Evolutionary conservation across 2,329 filamentous ascomycete genomes (phyloP), one percentile per base, ranked within the genome.

Genomic region (Fusarium miscanthi): DNA sequence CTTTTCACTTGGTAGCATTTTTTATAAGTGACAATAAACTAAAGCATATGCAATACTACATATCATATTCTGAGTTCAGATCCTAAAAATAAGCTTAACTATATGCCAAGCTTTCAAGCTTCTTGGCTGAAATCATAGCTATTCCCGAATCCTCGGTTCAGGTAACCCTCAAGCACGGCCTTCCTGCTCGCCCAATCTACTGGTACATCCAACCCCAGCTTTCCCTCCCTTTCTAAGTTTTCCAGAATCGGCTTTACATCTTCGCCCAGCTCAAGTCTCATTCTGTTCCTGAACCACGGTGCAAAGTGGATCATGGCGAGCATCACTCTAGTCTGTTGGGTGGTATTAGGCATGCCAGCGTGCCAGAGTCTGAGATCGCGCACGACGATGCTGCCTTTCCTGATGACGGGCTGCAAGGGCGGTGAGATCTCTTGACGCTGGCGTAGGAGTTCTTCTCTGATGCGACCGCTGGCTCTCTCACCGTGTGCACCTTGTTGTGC

Each of bases 321-420:
- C 88, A 90, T 90, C 23, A 90, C 84, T 31, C 88, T 80, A 21
- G 86, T 83, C 11, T 84, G 79, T 8, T 83, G 78, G 2, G 85
- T 86, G 45, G 78, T 74, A 72, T 91, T 91, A 3, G 88, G 88
- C 86, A 90, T 89, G 1, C 89, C 89, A 0, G 88, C 88, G 76
- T 91, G 89, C 89, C 89, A 92, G 9, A 90, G 83, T 30, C 89
- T 81, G 59, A 91, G 78, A 76, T 91, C 89, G 4, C 90, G 83
- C 35, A 92, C 76, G 40, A 91, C 82, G 27, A 91, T 76, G 42
- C 87, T 86, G 0, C 89, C 88, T 72, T 88, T 89, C 40, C 82
- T 81, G 2, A 89, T 83, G 6, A 79, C 61, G 0, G 88, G 87
- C 73, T 90, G 88, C 16, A 84, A 76, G 0, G 87, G 87, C 10